A percentile compares a stretch with the other conserved stretches of the same genome.
Conservation (phyloP, 495 filamentous ascomycete genomes). For the Poronia punctata region DNA sequence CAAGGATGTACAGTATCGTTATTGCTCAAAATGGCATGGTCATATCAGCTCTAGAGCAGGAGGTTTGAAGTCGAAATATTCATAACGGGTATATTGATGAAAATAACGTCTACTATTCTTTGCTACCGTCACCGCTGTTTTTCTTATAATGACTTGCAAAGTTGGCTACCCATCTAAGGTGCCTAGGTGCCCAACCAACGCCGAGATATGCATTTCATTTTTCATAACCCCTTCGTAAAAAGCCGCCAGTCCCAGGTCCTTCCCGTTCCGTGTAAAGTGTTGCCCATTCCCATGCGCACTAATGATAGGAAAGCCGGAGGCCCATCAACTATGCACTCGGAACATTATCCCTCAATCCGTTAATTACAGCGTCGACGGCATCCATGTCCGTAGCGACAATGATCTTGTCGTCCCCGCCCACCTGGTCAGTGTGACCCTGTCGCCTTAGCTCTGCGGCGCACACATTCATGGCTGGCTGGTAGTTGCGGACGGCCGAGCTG, state of each 20-base stretch:
- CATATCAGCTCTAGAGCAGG: too few relatives aligned
- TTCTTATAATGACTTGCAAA: conserved; percentile 7
- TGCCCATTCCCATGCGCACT: too few relatives aligned
- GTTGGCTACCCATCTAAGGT: background rate
- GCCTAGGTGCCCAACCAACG: conserved; percentile 15
- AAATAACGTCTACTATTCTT: too few relatives aligned
- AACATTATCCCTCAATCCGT: conserved; percentile 53
- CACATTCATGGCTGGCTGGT: conserved; percentile 65
- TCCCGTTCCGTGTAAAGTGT: background rate
- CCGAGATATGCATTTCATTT: conserved; percentile 23
- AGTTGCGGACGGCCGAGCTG: conserved; percentile 77
- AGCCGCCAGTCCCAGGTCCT: background rate
- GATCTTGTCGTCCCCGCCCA: conserved; percentile 21
- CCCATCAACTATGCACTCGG: conserved; percentile 12
- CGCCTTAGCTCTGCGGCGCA: conserved; percentile 54
- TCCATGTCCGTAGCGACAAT: conserved; percentile 81
- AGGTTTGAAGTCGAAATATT: too few relatives aligned
- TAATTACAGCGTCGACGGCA: conserved; percentile 65
- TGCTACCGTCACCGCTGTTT: background rate
- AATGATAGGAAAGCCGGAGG: background rate
- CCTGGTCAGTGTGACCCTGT: conserved; percentile 38
- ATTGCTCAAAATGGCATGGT: background rate
- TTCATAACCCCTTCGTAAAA: background rate
- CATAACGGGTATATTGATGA: too few relatives aligned
- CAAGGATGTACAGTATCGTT: conserved; percentile 9